These are phyloP conservation scores for Arthroderma sp. DNA, from an alignment of 2,329 filamentous ascomycete genomes.

Conservation along the genomic window DNA sequence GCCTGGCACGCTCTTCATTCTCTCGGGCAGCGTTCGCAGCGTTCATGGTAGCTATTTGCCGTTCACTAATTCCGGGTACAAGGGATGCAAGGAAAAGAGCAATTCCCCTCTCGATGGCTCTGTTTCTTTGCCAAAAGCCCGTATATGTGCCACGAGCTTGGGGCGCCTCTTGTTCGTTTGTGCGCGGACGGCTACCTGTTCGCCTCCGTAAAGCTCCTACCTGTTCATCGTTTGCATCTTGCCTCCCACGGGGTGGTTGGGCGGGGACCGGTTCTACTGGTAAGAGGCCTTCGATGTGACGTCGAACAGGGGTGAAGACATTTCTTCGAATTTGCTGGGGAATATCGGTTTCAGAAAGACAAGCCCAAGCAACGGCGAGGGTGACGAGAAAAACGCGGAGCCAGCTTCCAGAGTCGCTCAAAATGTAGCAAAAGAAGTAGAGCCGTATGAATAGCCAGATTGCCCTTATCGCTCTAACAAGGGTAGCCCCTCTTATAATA, in stretches of 20 bases:
- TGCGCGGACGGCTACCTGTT: neutral
- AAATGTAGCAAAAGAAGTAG: slow-evolving; percentile 48
- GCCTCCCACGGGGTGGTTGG: slow-evolving; percentile 12
- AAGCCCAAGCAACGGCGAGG: slow-evolving; percentile 27
- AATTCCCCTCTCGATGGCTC: slow-evolving; percentile 39
- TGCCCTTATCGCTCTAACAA: slow-evolving; percentile 23
- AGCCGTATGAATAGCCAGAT: slow-evolving; percentile 49
- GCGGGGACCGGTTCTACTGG: slow-evolving; percentile 19
- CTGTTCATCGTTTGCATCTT: neutral
- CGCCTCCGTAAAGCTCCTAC: neutral
- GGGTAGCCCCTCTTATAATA: slow-evolving; percentile 1
- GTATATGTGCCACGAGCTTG: neutral
- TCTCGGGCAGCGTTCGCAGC: slow-evolving; percentile 34
- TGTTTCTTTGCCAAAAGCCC: slow-evolving; percentile 11
- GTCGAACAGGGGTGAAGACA: slow-evolving; percentile 31
- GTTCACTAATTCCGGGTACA: slow-evolving; percentile 50
- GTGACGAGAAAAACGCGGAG: slow-evolving; percentile 32
- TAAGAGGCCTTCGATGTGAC: slow-evolving; percentile 35
- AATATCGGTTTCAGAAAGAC: slow-evolving; percentile 33
- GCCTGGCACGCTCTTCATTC: slow-evolving; percentile 4
- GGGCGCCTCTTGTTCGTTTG: neutral
- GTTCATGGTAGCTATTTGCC: slow-evolving; percentile 46
- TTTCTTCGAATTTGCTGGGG: slow-evolving; percentile 25
- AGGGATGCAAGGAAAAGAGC: slow-evolving; percentile 53
- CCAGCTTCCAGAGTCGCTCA: slow-evolving; percentile 40